Percentiles rank a stretch among this genome's conserved stretches.
Conservation (phyloP, 225 moss, liverwort and hornwort genomes). For the Marchantia paleacea region DNA sequence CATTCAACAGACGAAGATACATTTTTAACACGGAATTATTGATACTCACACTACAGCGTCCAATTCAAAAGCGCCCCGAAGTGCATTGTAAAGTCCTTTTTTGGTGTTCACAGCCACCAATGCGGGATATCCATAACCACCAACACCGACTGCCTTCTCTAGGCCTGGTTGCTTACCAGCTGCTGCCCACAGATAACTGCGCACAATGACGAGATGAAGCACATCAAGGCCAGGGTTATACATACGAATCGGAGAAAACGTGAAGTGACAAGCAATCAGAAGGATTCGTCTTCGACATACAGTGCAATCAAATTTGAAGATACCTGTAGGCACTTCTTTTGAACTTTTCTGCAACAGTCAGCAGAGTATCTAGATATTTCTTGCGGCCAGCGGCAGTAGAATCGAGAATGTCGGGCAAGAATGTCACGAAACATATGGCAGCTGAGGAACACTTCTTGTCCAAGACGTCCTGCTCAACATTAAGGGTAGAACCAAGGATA, state of each 20-base stretch:
- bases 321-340: constrained; percentile 82
- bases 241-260: too few relatives aligned
- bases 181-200: constrained; percentile 87
- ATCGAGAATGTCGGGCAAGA: constrained; percentile 94
- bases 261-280: too few relatives aligned
- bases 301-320: not conserved
- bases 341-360: constrained; percentile 72
- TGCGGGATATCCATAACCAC: constrained; percentile 97
- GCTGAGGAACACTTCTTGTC: constrained; percentile 82
- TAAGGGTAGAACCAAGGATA: not conserved
- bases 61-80: constrained; percentile 78
- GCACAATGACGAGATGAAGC: not conserved
- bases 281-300: too few relatives aligned
- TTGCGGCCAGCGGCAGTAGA: constrained; percentile 83
- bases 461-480: constrained; percentile 62
- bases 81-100: constrained; percentile 86
- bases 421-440: constrained; percentile 91
- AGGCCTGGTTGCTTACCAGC: constrained; percentile 79
- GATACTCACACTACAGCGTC: constrained; percentile 73
- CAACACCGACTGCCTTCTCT: constrained; percentile 93
- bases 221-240: not conserved
- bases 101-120: constrained; percentile 87
- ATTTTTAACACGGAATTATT: not conserved
- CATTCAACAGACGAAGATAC: not conserved
- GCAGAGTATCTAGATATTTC: constrained; percentile 67